Evolutionary conservation across 441 rosid species (phyloP), one percentile per base, ranked within the genome.

Genomic region (Macaranga tanarius): DNA sequence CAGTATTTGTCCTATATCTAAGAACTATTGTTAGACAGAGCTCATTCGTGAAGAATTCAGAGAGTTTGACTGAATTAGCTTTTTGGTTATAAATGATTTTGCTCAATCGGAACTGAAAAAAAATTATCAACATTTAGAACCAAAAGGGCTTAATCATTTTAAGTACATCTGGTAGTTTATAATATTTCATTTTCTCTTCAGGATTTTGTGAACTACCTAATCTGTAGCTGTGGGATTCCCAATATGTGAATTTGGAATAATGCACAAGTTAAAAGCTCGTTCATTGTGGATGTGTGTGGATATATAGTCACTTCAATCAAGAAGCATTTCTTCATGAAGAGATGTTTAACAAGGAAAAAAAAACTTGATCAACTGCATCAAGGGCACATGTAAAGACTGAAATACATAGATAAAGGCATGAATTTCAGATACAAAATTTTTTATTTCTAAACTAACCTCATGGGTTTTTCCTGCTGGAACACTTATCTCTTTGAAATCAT

Each of bases 401-500:
- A 55, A 23, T 59, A 1, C 44, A 68, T 56, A 44, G 7, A 52
- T 23, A 70, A 42, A 5, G 51, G 31, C 0, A 28, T 51, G 4
- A 3, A 22, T 15, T 69, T 23, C 2, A 57, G 62, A 15, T 1
- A 26, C 5, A 40, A 62, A 61, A 78, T 76, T 69, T 76, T 69
- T 61, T 64, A 69, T 73, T 63, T 62, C 26, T 63, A 62, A 62
- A 86, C 80, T 72, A 75, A 95, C 98, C 97, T 95, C 98, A 66
- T 88, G 85, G 70, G 74, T 86, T 84, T 87, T 90, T 77, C 98
- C 97, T 42, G 99, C 92, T 66, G 87, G 85, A 73, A 92, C 77
- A 71, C 76, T 90, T 74, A 87, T 83, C 84, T 95, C 98, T 79
- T 85, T 92, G 86, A 82, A 91, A 67, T 95, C 99, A 77, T 92